Base-by-base conservation (phyloP, 1,284 basidiomycete species). In the Bondarzewia mesenterica region DNA sequence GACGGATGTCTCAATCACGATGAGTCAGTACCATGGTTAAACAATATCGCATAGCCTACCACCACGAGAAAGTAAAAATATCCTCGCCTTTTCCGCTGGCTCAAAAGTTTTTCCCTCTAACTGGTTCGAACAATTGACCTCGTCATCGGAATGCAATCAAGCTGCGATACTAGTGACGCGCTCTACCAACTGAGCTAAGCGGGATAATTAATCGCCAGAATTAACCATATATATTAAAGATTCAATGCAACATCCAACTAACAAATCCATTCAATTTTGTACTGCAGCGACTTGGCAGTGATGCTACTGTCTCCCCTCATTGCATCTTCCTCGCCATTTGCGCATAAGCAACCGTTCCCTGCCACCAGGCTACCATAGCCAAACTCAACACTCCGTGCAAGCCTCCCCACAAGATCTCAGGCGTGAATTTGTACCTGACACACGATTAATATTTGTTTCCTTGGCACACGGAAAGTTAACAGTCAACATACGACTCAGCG, bases 281-380 rank as follows among this genome's bases (percentile, higher is more conserved):
- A 37, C 36, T 37, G 4, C 36, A n/a, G n/a, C n/a, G n/a, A n/a
- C n/a, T n/a, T n/a, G n/a, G n/a, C n/a, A n/a, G n/a, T n/a, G n/a
- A n/a, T n/a, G n/a, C n/a, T n/a, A n/a, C n/a, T n/a, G n/a, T n/a
- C n/a, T n/a, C 10, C 29, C 29, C 10, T n/a, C n/a, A 32, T 32
- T 32, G 29, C 29, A 41, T n/a, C 23, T 41, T 41, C 22, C 39
- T 41, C 23, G 39, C 39, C 39, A 41, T 41, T 21, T n/a, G 7
- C 7, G 39, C 39, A 21, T 41, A 41, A 7, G 20, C 39, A 26
- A 87, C 66, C 1, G 85, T 87, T 16, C 63, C 65, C 61, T 88
- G 85, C 85, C 85, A 88, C 85, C 85, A 88, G 4, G 75, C 59
- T 2, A 83, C 75, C 69, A 88, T 79, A 41, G 72, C 74, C 7